Evolutionary conservation across 2,329 filamentous ascomycete species (phyloP), one percentile per base, ranked within the genome.

Genomic region (Phaeomoniella chlamydospora): DNA sequence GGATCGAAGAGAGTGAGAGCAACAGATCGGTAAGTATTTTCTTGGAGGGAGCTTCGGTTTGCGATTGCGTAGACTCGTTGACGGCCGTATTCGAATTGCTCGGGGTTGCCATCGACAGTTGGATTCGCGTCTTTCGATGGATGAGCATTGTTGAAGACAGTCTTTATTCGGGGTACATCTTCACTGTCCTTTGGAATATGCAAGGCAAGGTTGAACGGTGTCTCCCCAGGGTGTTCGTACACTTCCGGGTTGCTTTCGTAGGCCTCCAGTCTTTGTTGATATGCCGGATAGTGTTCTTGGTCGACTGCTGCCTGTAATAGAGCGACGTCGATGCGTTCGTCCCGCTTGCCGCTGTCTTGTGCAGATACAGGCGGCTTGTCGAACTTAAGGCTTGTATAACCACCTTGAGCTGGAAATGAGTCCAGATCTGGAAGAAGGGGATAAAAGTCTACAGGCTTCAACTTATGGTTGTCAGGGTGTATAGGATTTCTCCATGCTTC

Each of bases 381-480:
- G 52, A 77, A 77, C 39, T 77, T 77, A 53, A 72, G 63, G 37
- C 75, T 59, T 45, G 74, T 64, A 53, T 69, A 77, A 26, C 40
- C 40, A 26, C 63, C 71, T 5, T 65, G 64, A 42, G 74, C 68
- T 3, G 73, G 69, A 37, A 72, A 63, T 9, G 72, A 71, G 19
- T 72, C 67, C 26, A 74, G 62, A 45, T 79, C 74, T 5, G 74
- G 74, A 4, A 77, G 55, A 9, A 78, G 47, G 12, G 74, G 72
- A 46, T 73, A 78, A 39, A 65, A 66, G 31, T 72, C 73, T 18
- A 77, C 56, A 3, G 75, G 62, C 37, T 68, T 68, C 34, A 77
- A 52, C 39, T 65, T 63, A 6, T 67, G 59, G 37, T 75, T 74
- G 22, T 62, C 62, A 5, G 74, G 74, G 49, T 79, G 70, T 40